These are phyloP conservation scores for Adiantum capillusveneris DNA, from an alignment of 75 land plant species.

Conservation along the genomic window DNA sequence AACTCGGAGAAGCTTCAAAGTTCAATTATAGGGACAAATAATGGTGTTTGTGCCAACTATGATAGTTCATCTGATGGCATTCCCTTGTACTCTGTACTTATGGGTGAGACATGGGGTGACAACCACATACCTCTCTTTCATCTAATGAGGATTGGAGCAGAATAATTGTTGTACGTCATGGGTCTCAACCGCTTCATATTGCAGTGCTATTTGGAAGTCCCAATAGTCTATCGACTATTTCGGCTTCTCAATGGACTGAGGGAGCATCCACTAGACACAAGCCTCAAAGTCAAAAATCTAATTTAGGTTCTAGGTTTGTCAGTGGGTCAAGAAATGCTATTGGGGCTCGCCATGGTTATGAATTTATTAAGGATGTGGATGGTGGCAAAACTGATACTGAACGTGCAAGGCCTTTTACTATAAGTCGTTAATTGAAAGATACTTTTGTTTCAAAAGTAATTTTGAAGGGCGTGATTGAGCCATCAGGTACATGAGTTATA, in stretches of 20 bases:
- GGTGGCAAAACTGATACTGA: neutral
- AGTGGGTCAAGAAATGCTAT: no score
- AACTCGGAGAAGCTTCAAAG: conserved; percentile 64
- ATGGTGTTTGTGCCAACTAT: conserved; percentile 48
- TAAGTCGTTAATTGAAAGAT: neutral
- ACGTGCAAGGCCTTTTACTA: neutral
- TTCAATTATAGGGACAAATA: conserved; percentile 62
- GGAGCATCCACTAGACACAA: conserved; percentile 28
- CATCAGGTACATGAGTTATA: conserved; percentile 22
- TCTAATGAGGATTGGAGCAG: conserved; percentile 38
- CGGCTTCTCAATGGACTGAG: conserved; percentile 42
- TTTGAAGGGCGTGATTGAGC: conserved; percentile 22
- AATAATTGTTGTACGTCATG: conserved; percentile 20
- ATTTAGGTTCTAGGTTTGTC: conserved; percentile 60
- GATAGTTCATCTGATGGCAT: conserved; percentile 82
- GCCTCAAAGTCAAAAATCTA: conserved; percentile 8
- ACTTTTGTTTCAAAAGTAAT: conserved; percentile 29
- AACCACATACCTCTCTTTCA: conserved; percentile 8
- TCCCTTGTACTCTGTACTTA: conserved; percentile 70
- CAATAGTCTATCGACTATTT: conserved; percentile 21
- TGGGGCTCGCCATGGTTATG: conserved; percentile 42
- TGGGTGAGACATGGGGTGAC: conserved; percentile 39
- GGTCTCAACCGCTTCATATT: conserved; percentile 25
- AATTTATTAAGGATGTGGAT: conserved; percentile 37
- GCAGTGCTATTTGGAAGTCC: conserved; percentile 29